Percentiles rank a stretch among this genome's conserved stretches.
Conservation (phyloP, 805 yeast species). For the Yamadazyma phyllophila region DNA sequence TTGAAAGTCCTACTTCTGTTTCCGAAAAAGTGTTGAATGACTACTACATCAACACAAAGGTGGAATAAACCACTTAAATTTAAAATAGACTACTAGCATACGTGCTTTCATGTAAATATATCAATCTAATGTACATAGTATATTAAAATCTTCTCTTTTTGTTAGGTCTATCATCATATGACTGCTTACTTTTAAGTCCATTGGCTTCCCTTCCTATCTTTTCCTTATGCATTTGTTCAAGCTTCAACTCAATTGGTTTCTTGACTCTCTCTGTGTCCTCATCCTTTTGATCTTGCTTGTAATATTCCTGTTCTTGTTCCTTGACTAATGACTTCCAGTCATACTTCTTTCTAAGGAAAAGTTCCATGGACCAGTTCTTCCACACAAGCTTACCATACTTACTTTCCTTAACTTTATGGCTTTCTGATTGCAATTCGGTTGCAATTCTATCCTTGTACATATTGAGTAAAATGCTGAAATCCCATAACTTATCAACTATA, state of each 20-base stretch:
- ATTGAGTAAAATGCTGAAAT: slow-evolving; percentile 70
- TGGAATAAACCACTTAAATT: not conserved
- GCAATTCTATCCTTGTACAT: slow-evolving; percentile 88
- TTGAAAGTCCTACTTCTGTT: slow-evolving; percentile 77
- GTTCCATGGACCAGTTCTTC: slow-evolving; percentile 93
- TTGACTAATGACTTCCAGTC: slow-evolving; percentile 79
- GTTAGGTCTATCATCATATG: slow-evolving; percentile 4
- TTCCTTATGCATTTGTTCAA: slow-evolving; percentile 36
- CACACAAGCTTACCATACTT: slow-evolving; percentile 87
- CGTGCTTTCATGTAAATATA: slow-evolving; percentile 1
- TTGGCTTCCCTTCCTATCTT: slow-evolving; percentile 26
- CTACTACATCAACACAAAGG: slow-evolving; percentile 40
- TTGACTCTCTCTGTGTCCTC: slow-evolving; percentile 21
- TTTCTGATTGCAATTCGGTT: slow-evolving; percentile 53
- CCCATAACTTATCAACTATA: slow-evolving; percentile 81
- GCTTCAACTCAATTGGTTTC: slow-evolving; percentile 41
- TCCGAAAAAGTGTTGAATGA: slow-evolving; percentile 46
- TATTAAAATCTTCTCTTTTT: slow-evolving; percentile 7
- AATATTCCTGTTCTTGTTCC: slow-evolving; percentile 36
- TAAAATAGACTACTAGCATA: no score
- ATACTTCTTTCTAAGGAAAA: slow-evolving; percentile 64
- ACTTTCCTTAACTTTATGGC: slow-evolving; percentile 75
- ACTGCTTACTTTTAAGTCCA: slow-evolving; percentile 22
- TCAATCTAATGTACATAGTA: slow-evolving; percentile 5
- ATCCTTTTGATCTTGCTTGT: slow-evolving; percentile 12